Evolutionary conservation across 2,329 filamentous ascomycete genomes (phyloP), one percentile per base, ranked within the genome.

Genomic region (Huntiella omanensis): DNA sequence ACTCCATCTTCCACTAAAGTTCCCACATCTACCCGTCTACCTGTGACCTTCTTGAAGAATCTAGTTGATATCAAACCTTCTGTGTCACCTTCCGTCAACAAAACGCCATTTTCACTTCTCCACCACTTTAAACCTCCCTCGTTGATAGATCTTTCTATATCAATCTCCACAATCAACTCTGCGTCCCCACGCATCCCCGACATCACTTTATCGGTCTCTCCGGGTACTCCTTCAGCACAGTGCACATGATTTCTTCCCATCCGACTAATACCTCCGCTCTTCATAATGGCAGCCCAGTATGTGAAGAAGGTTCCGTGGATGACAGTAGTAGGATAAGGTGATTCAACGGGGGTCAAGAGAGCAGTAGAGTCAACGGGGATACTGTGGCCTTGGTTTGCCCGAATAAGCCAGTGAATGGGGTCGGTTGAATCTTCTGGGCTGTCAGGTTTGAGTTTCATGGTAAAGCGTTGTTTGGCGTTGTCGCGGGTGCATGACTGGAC

Each of bases 311-410:
- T 95, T 34, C 91, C 88, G 62, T 96, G 87, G 2, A 96, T 74
- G 3, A 86, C 83, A 0, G 70, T 66, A 0, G 66, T 57, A 0
- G 84, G 84, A 1, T 87, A 54, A 17, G 56, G 69, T 5, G 58
- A 62, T 1, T 75, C 77, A 48, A 95, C 67, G 5, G 79, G 77
- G 15, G 68, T 70, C 3, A 94, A 72, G 2, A 92, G 70, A 0
- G 71, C 71, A 40, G 79, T 74, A n/a, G 75, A 75, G 22, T 83
- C 79, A 33, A 77, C 64, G 56, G 77, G 75, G 57, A 98, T 83
- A 55, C 76, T 85, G 66, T 96, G 91, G 46, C 91, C 91, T 64
- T 96, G 91, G 57, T 92, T 94, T 22, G 91, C 91, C 56, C 91
- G 85, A 63, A 98, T 95, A 32, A 92, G 69, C 66, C 79, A 95